Evolutionary conservation across 106 monocot genomes (phyloP).

Genomic region (Hemerocallis citrina): DNA sequence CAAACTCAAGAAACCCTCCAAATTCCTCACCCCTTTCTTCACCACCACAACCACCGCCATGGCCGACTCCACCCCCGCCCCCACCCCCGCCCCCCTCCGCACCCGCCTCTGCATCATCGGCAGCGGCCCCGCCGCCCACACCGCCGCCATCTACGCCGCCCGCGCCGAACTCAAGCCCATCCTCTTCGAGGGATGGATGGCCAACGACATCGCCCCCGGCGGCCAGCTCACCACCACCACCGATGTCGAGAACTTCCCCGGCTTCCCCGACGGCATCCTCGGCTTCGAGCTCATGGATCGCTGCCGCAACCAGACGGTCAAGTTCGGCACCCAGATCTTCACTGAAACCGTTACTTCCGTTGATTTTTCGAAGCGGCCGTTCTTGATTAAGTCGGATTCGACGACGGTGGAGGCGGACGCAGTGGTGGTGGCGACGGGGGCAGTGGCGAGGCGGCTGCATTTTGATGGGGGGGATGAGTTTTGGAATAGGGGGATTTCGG

Average conservation of each 20-base stretch:
- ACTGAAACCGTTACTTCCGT: slow-evolving; percentile 69
- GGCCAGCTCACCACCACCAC: slow-evolving; percentile 97
- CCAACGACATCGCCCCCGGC: slow-evolving; percentile 85
- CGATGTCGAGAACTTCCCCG: slow-evolving; percentile 97
- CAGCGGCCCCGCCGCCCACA: slow-evolving; percentile 85
- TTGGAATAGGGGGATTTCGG: slow-evolving; percentile 60
- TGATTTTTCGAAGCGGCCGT: slow-evolving; percentile 61
- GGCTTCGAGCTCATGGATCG: slow-evolving; percentile 74
- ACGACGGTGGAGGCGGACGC: slow-evolving; percentile 65
- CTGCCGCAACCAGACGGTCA: slow-evolving; percentile 56
- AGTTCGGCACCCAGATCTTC: slow-evolving; percentile 64
- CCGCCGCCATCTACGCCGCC: slow-evolving; percentile 90
- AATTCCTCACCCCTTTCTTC: too few species aligned
- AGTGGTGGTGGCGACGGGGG: slow-evolving; percentile 82
- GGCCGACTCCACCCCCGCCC: slow-evolving; percentile 1
- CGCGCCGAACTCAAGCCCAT: slow-evolving; percentile 79
- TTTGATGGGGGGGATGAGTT: slow-evolving; percentile 39
- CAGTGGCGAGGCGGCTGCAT: slow-evolving; percentile 74
- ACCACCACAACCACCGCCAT: slow-evolving; percentile 4
- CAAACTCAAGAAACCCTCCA: too few species aligned
- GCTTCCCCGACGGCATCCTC: slow-evolving; percentile 81
- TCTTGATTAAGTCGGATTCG: slow-evolving; percentile 39
- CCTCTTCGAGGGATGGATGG: slow-evolving; percentile 92
- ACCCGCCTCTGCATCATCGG: slow-evolving; percentile 92
- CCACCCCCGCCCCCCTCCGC: slow-evolving; percentile 7